These are phyloP conservation scores for Ophiostoma quercus DNA, from an alignment of 2,329 filamentous ascomycete species.

Conservation along the genomic window DNA sequence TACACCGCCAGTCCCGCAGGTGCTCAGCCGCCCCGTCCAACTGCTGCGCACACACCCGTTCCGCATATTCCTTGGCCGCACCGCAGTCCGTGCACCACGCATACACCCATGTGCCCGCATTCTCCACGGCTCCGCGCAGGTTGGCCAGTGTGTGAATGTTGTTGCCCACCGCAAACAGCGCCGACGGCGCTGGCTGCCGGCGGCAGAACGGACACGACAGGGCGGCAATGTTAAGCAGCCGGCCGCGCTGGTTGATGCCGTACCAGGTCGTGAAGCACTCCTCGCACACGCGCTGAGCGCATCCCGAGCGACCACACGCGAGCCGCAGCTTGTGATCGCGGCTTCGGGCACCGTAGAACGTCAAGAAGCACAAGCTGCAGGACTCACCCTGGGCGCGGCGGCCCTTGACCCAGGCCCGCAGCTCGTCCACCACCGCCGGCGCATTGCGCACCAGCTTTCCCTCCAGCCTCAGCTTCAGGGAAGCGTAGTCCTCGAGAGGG, in stretches of 20 bases:
- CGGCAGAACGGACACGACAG: conserved; percentile 49
- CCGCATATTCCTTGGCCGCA: conserved; percentile 39
- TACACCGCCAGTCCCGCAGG: conserved; percentile 40
- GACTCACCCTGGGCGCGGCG: conserved; percentile 37
- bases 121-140: conserved; percentile 37
- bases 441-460: conserved; percentile 41
- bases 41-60: conserved; percentile 40
- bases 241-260: conserved; percentile 41
- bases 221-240: conserved; percentile 44
- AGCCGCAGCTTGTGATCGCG: conserved; percentile 37
- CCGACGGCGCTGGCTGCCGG: conserved; percentile 38
- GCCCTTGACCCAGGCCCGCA: conserved; percentile 37
- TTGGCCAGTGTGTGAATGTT: conserved; percentile 33
- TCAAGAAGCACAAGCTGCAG: conserved; percentile 45
- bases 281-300: conserved; percentile 41
- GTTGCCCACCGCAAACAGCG: conserved; percentile 32
- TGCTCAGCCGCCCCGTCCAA: conserved; percentile 35
- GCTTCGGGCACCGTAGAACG: conserved; percentile 26
- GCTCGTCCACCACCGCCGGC: conserved; percentile 33
- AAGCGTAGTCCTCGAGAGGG: background rate
- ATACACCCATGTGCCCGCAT: conserved; percentile 43
- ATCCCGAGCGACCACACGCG: conserved; percentile 44
- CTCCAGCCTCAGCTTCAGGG: conserved; percentile 31
- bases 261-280: conserved; percentile 43
- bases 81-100: conserved; percentile 45